Conservation (phyloP, 768 basidiomycete species). For the Leucosporidium yakuticum region DNA sequence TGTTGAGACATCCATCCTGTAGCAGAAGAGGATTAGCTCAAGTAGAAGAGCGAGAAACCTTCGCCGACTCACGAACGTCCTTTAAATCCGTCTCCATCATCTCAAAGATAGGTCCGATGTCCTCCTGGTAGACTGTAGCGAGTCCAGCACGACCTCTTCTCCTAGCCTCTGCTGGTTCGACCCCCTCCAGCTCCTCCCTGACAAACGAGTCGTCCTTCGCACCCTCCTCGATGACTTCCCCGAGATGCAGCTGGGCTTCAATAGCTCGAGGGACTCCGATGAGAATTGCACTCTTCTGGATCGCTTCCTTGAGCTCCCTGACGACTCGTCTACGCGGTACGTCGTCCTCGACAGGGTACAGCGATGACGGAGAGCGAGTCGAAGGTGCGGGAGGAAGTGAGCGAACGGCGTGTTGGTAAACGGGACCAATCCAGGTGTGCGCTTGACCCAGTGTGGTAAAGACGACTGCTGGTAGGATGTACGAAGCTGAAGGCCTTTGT, state of each 20-base stretch:
- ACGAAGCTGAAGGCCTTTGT: not conserved
- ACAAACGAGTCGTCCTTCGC: constrained; percentile 2
- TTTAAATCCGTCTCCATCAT: constrained; percentile 6
- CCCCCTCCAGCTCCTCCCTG: not conserved
- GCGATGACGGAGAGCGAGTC: constrained; percentile 3
- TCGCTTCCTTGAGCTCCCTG: constrained; percentile 26
- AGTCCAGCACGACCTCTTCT: constrained; percentile 9
- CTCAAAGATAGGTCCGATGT: constrained; percentile 20
- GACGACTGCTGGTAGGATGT: constrained; percentile 17
- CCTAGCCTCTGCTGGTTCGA: not conserved
- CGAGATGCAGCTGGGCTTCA: constrained; percentile 13
- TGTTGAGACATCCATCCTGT: constrained; percentile 12
- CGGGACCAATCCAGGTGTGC: constrained; percentile 5
- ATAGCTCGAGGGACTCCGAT: constrained; percentile 29
- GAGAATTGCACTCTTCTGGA: constrained; percentile 31
- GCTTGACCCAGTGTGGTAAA: constrained; percentile 17
- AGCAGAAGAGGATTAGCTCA: not conserved
- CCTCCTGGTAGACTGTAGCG: constrained; percentile 9
- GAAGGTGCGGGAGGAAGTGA: not conserved
- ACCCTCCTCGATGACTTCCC: not conserved
- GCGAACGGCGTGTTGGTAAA: not conserved
- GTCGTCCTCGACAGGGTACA: not conserved
- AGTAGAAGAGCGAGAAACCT: not conserved
- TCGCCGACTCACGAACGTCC: constrained; percentile 14
- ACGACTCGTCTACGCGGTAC: constrained; percentile 28